Conservation (phyloP, 2,329 filamentous ascomycete species). For the Fonsecaea multimorphosa region DNA sequence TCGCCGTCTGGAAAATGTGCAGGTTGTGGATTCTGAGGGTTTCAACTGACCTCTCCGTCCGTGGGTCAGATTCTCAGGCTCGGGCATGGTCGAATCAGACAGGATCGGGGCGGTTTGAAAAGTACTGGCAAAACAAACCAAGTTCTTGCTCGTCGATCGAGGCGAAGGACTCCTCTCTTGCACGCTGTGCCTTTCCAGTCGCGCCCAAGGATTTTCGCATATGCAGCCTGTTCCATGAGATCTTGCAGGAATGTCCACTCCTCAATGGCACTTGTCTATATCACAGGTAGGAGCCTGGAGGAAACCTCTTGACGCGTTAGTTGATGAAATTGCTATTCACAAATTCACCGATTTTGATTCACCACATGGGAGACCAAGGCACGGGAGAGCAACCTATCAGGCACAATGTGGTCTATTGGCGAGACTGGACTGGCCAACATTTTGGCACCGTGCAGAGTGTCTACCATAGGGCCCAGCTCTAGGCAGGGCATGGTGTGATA, state of each 20-base stretch:
- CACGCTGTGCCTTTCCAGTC: neutral
- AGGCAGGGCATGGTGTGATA: neutral
- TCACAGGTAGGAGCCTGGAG: neutral
- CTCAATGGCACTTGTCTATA: neutral
- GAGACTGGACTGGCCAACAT: neutral
- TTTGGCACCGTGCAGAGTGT: neutral
- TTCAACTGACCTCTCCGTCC: neutral
- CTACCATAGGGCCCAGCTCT: neutral
- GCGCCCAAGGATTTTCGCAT: slow-evolving; percentile 3
- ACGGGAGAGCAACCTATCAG: neutral
- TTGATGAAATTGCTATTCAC: slow-evolving; percentile 5
- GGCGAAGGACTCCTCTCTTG: neutral
- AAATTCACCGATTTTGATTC: neutral
- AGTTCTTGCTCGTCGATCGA: neutral
- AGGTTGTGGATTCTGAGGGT: neutral
- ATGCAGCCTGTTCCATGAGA: slow-evolving; percentile 7
- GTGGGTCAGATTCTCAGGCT: neutral
- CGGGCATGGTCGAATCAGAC: neutral
- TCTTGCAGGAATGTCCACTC: neutral
- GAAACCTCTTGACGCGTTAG: slow-evolving; percentile 1
- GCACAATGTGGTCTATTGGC: neutral
- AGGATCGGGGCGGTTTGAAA: neutral
- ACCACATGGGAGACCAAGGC: neutral
- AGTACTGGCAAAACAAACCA: slow-evolving; percentile 4
- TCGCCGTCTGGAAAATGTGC: neutral